phyloP scores from a whole-genome alignment of 192 early-diverging fungal genomes.

The Coemansia sp. region DNA sequence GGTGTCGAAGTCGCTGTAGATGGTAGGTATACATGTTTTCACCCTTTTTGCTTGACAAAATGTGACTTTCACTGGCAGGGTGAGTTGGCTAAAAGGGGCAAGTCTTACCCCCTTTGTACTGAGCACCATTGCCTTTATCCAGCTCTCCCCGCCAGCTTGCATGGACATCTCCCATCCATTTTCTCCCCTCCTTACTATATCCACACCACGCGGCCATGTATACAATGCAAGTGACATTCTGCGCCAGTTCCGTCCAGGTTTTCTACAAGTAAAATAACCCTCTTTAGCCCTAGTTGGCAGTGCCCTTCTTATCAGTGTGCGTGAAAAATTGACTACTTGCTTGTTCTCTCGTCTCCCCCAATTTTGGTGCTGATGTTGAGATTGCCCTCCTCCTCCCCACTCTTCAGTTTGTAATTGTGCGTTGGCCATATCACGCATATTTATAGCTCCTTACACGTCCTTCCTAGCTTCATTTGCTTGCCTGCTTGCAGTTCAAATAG shows the following conservation, averaged over 20 bases:
- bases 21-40: conserved; percentile 42
- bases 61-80: not conserved
- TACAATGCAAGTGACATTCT: not conserved
- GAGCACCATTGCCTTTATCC: not conserved
- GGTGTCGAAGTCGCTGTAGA: conserved; percentile 34
- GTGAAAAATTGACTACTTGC: conserved; percentile 2
- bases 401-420: not conserved
- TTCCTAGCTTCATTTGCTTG: not conserved
- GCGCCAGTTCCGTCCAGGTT: not conserved
- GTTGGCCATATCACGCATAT: not conserved
- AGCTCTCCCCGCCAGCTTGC: not conserved
- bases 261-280: not conserved
- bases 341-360: not conserved
- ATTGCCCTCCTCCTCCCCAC: not conserved
- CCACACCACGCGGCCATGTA: not conserved
- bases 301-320: not conserved
- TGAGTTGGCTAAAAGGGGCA: not conserved
- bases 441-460: not conserved
- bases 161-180: not conserved
- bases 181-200: conserved; percentile 1
- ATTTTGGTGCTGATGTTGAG: not conserved
- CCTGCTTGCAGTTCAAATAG: not conserved
- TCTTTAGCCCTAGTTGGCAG: not conserved
- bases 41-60: not conserved
- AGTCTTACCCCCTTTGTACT: not conserved